phyloP scores from a whole-genome alignment of 2,329 filamentous ascomycete species.

The Colletotrichum neosansevieriae region DNA sequence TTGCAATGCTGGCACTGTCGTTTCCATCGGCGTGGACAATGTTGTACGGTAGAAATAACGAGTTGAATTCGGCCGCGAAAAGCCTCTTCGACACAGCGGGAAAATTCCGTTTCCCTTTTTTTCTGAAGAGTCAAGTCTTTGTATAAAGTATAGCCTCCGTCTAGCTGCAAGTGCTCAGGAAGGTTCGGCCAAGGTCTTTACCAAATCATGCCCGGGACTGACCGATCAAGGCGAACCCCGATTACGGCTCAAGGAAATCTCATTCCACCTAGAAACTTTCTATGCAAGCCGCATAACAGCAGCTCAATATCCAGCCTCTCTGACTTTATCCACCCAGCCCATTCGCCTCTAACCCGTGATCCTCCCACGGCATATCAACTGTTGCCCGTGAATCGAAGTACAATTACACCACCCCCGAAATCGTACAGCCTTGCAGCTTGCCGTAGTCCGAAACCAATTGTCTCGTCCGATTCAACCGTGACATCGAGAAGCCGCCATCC shows the following conservation, averaged over 20 bases:
- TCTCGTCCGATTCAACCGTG: neutral
- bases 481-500: too few relatives aligned
- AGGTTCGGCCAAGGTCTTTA: too few relatives aligned
- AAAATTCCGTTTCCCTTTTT: too few relatives aligned
- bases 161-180: too few relatives aligned
- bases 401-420: neutral
- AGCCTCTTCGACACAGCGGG: too few relatives aligned
- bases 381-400: constrained; percentile 16
- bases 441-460: neutral
- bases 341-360: neutral
- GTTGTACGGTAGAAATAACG: too few relatives aligned
- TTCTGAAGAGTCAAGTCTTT: too few relatives aligned
- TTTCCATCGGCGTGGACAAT: too few relatives aligned
- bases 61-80: too few relatives aligned
- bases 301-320: neutral
- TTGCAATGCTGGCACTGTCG: too few relatives aligned
- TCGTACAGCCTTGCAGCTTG: neutral
- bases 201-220: neutral
- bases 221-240: neutral
- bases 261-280: constrained; percentile 8
- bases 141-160: too few relatives aligned
- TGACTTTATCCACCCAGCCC: constrained; percentile 8
- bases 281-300: constrained; percentile 16
- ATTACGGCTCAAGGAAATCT: neutral
- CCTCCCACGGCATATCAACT: neutral